Percentiles rank a stretch among this genome's conserved stretches.
phyloP scores from a whole-genome alignment of 768 basidiomycete species.

The Arthromyces matolae region DNA sequence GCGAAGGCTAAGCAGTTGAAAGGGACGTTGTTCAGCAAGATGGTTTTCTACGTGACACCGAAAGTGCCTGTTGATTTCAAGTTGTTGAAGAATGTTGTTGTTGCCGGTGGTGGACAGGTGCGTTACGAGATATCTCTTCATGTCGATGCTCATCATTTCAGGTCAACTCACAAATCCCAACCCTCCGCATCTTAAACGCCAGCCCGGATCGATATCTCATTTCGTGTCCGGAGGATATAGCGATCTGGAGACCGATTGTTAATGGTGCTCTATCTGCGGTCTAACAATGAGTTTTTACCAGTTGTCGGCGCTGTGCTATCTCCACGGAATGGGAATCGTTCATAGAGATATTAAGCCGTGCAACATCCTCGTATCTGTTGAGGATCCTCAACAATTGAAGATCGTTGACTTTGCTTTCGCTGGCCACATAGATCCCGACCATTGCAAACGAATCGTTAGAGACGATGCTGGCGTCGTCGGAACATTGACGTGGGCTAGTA shows the following conservation, averaged over 20 bases:
- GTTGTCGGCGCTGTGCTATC: too few relatives aligned
- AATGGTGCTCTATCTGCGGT: too few relatives aligned
- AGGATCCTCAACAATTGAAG: too few relatives aligned
- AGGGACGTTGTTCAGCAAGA: slow-evolving; percentile 58
- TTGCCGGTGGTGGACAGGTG: slow-evolving; percentile 71
- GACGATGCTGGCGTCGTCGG: too few relatives aligned
- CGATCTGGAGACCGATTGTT: slow-evolving; percentile 63
- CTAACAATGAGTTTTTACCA: too few relatives aligned
- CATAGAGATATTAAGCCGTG: too few relatives aligned
- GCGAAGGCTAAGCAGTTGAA: slow-evolving; percentile 48
- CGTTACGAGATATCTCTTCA: slow-evolving; percentile 12
- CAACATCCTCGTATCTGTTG: too few relatives aligned
- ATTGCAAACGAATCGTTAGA: too few relatives aligned
- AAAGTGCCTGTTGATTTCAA: slow-evolving; percentile 56
- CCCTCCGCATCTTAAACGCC: slow-evolving; percentile 48
- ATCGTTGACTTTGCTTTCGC: too few relatives aligned
- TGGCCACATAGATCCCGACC: too few relatives aligned
- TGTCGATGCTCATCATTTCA: slow-evolving; percentile 16
- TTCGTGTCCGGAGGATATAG: slow-evolving; percentile 59
- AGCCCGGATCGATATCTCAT: slow-evolving; percentile 56
- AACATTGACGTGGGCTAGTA: too few relatives aligned
- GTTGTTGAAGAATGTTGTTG: slow-evolving; percentile 65
- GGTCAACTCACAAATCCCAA: slow-evolving; percentile 48
- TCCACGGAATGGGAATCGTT: too few relatives aligned
- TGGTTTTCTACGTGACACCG: slow-evolving; percentile 73